phyloP scores from a whole-genome alignment of 306 rosid species.

The Mimosa pudica region DNA sequence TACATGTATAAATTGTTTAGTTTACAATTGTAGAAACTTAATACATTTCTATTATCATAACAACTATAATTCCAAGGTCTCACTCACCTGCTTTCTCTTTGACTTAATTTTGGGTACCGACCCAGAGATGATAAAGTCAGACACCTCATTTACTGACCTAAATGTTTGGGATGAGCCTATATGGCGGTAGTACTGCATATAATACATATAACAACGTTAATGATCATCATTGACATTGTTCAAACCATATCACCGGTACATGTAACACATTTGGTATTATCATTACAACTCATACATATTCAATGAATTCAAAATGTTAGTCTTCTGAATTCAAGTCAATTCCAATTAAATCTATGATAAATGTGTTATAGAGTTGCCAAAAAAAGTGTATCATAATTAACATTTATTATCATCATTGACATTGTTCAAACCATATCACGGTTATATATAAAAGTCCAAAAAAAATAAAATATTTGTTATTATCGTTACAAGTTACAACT shows the following conservation, averaged over 20 bases:
- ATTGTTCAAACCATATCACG: not conserved
- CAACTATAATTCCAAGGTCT: not conserved
- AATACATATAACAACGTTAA: not conserved
- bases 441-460: too few relatives aligned
- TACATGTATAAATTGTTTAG: not conserved
- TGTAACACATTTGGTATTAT: too few relatives aligned
- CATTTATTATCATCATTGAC: not conserved
- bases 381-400: not conserved
- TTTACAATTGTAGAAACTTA: not conserved
- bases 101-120: too few relatives aligned
- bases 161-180: not conserved
- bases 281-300: not conserved
- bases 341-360: not conserved
- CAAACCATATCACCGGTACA: not conserved
- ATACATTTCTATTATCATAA: not conserved
- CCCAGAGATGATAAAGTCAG: not conserved
- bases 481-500: not conserved
- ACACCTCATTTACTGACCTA: not conserved
- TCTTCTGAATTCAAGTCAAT: not conserved
- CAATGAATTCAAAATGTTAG: not conserved
- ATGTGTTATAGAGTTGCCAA: too few relatives aligned
- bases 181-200: not conserved
- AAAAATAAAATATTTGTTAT: too few relatives aligned
- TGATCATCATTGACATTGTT: not conserved
- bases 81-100: slow-evolving; percentile 12